A percentile compares a stretch with the other conserved stretches of the same genome.
Conservation (phyloP, 2,329 filamentous ascomycete genomes). For the Setomelanomma holmii region DNA sequence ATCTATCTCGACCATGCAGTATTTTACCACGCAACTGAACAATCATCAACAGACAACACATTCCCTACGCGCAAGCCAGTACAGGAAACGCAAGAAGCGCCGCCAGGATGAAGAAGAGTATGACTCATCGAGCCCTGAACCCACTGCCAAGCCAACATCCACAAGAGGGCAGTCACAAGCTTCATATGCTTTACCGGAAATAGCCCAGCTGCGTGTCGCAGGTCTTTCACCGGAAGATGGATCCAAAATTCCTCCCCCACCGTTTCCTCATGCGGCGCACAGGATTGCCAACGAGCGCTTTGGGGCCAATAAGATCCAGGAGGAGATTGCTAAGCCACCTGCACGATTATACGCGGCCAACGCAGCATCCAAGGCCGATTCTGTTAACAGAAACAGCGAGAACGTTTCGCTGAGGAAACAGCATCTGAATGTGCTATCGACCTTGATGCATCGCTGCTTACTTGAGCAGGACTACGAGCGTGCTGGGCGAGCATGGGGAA, state of each 20-base stretch:
- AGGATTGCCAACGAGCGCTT: constrained; percentile 19
- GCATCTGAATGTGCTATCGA: constrained; percentile 72
- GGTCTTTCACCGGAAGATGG: constrained; percentile 49
- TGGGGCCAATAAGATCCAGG: constrained; percentile 38
- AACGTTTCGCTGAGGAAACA: constrained; percentile 51
- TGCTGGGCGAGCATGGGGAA: constrained; percentile 76
- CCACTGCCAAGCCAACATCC: background rate
- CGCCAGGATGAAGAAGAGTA: constrained; percentile 8
- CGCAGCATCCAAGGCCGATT: constrained; percentile 17
- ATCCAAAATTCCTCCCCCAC: constrained; percentile 47
- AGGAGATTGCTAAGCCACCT: constrained; percentile 51
- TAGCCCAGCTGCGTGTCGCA: constrained; percentile 48
- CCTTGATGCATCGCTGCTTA: constrained; percentile 76
- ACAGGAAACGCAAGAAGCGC: constrained; percentile 30
- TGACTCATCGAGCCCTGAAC: constrained; percentile 13
- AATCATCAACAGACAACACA: constrained; percentile 33
- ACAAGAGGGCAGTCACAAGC: constrained; percentile 20
- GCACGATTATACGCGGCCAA: constrained; percentile 49
- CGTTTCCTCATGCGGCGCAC: constrained; percentile 55
- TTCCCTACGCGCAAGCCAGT: constrained; percentile 44
- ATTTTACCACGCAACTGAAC: constrained; percentile 42
- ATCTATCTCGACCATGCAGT: constrained; percentile 39
- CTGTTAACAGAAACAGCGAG: constrained; percentile 17
- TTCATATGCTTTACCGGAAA: constrained; percentile 28
- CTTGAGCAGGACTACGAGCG: constrained; percentile 72